Conservation (phyloP, 805 yeast genomes). For the Sugiyamaella chiloensis region DNA sequence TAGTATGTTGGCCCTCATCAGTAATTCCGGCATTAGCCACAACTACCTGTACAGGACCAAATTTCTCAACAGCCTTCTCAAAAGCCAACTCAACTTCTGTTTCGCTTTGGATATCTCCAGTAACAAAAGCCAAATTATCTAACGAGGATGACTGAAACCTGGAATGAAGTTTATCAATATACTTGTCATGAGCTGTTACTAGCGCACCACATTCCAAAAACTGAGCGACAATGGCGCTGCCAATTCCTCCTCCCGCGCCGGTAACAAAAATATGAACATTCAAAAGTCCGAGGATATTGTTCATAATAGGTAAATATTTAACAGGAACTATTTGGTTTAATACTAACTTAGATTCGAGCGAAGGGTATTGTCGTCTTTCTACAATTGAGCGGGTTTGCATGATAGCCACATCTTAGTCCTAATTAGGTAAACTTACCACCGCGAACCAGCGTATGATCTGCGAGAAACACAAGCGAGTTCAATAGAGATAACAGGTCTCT, state of each 20-base stretch:
- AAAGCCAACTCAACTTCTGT: neutral
- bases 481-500: no score
- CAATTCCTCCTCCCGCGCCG: neutral
- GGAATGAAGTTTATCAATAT: neutral
- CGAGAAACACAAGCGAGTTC: no score
- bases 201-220: neutral
- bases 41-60: neutral
- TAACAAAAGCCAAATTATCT: neutral
- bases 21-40: neutral
- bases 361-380: no score
- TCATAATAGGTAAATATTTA: no score
- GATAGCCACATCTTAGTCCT: neutral
- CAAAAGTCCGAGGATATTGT: neutral
- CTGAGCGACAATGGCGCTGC: neutral
- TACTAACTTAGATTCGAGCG: no score
- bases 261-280: neutral
- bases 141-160: neutral
- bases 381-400: no score
- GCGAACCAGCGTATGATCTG: no score
- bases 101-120: neutral
- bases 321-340: no score
- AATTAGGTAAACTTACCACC: neutral
- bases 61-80: neutral
- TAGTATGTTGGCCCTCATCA: neutral
- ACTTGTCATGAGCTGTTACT: neutral